These are phyloP conservation scores for Apiospora koreana DNA, from an alignment of 2,329 filamentous ascomycete species.

Conservation along the genomic window DNA sequence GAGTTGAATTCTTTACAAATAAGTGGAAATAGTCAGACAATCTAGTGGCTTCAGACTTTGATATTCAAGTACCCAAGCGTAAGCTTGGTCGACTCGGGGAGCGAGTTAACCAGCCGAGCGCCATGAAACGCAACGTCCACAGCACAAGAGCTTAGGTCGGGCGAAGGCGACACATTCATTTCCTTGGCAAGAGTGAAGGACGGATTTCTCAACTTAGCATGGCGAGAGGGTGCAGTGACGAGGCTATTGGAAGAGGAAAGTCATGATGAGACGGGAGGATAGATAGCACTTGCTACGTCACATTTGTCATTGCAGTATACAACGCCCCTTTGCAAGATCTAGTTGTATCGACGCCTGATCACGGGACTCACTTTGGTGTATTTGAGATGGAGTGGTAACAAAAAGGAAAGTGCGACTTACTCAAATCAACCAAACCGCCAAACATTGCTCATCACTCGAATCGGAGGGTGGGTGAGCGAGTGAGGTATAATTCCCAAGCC, in stretches of 20 bases:
- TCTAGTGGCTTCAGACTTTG: neutral
- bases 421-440: slow-evolving; percentile 27
- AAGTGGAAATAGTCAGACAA: neutral
- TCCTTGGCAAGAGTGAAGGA: neutral
- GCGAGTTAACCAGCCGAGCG: neutral
- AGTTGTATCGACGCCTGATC: neutral
- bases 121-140: neutral
- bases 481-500: neutral
- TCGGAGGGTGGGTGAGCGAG: neutral
- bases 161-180: too few relatives aligned
- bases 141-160: too few relatives aligned
- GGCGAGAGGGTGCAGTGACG: neutral
- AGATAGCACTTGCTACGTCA: slow-evolving; percentile 6
- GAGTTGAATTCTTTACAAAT: neutral
- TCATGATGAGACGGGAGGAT: neutral
- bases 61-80: neutral
- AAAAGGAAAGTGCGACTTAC: slow-evolving; percentile 25
- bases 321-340: neutral
- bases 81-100: neutral
- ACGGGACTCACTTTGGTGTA: slow-evolving; percentile 3
- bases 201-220: neutral
- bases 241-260: neutral
- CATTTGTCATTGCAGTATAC: neutral
- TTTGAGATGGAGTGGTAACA: slow-evolving; percentile 13
- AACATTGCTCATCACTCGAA: slow-evolving; percentile 28